phyloP scores from a whole-genome alignment of 257 asterid species.

The Ehretia macrophylla region DNA sequence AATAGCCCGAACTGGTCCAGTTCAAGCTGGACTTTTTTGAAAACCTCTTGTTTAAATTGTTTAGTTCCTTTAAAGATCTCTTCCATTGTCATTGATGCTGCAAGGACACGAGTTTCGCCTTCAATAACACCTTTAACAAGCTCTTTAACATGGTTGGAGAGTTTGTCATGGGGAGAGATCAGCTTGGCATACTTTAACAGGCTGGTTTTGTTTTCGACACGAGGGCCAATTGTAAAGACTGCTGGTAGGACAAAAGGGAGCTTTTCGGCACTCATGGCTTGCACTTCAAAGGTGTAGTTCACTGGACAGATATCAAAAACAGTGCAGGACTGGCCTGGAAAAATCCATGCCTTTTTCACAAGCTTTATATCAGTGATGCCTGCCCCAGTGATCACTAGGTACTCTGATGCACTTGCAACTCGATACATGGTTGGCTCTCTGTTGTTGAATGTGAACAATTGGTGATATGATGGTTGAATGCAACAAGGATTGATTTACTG shows the following conservation, averaged over 20 bases:
- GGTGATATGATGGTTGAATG: too few species aligned
- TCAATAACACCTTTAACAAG: background rate
- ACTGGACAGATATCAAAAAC: background rate
- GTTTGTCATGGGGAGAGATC: background rate
- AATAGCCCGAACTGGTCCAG: background rate
- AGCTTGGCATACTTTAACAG: constrained; percentile 1
- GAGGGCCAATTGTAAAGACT: background rate
- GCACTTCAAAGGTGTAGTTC: background rate
- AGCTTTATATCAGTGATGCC: background rate
- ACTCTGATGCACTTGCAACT: constrained; percentile 1
- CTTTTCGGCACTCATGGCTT: constrained; percentile 6
- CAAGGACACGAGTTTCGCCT: constrained; percentile 1
- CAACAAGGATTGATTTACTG: too few species aligned
- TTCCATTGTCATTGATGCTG: background rate
- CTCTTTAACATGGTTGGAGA: background rate
- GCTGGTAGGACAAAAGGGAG: background rate
- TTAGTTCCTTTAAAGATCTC: background rate
- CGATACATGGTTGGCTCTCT: background rate
- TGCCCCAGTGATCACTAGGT: background rate
- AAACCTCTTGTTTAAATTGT: background rate
- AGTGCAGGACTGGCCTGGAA: background rate
- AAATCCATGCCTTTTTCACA: background rate
- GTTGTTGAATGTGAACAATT: background rate
- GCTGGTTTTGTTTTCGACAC: background rate
- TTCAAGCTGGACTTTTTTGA: background rate